Evolutionary conservation across 805 yeast species (phyloP).

Genomic region (Saccharomycopsis guyanensis): DNA sequence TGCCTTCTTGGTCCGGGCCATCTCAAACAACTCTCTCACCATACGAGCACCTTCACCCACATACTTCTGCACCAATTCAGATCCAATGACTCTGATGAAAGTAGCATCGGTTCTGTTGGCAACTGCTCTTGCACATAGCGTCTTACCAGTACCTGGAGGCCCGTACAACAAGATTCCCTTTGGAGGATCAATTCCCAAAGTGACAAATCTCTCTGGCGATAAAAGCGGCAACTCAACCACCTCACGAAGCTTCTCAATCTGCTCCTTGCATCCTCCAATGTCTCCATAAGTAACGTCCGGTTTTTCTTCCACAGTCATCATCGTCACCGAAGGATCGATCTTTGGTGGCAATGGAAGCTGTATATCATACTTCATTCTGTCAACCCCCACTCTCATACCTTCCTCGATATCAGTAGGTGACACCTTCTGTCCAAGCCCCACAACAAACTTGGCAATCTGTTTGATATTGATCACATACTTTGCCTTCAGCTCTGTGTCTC

Average conservation of each 20-base stretch:
- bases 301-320: slow-evolving; percentile 99
- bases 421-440: slow-evolving; percentile 91
- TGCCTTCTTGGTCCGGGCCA: slow-evolving; percentile 98
- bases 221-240: slow-evolving; percentile 91
- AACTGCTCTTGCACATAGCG: slow-evolving; percentile 97
- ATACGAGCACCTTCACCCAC: slow-evolving; percentile 99
- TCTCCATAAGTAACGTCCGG: slow-evolving; percentile 98
- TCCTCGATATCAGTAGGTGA: slow-evolving; percentile 99
- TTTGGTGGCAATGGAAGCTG: slow-evolving; percentile 96
- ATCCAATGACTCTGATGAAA: slow-evolving; percentile 95
- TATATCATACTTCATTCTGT: slow-evolving; percentile 92
- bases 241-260: slow-evolving; percentile 91
- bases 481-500: slow-evolving; percentile 45
- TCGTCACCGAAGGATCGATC: slow-evolving; percentile 95
- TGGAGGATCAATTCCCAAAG: slow-evolving; percentile 97
- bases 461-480: slow-evolving; percentile 94
- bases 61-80: slow-evolving; percentile 95
- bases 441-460: slow-evolving; percentile 97
- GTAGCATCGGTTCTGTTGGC: slow-evolving; percentile 99
- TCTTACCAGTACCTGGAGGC: slow-evolving; percentile 99
- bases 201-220: slow-evolving; percentile 95
- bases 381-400: slow-evolving; percentile 99
- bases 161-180: slow-evolving; percentile 95
- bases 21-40: slow-evolving; percentile 97
- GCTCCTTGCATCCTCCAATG: slow-evolving; percentile 98